phyloP scores from a whole-genome alignment of 176 grass and related monocot species.

The Echinochloa phyllopogon region DNA sequence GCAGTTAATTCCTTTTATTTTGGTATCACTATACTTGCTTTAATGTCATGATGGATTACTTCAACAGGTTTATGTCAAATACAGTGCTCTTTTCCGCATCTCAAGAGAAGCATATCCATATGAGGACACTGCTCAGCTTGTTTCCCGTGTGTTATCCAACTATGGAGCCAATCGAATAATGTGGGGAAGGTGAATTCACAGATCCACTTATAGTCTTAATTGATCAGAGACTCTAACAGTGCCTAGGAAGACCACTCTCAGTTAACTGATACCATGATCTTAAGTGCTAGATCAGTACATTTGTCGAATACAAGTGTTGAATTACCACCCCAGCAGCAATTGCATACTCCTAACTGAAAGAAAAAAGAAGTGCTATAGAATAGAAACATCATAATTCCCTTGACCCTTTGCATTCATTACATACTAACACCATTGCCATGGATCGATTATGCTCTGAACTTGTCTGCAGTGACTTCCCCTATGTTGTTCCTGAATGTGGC shows the following conservation, averaged over 20 bases:
- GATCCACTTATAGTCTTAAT: neutral
- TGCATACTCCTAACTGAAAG: neutral
- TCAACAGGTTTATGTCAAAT: constrained; percentile 83
- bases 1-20: neutral
- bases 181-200: constrained; percentile 79
- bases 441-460: neutral
- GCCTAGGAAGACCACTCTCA: neutral
- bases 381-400: neutral
- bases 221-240: constrained; percentile 1
- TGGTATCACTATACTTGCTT: neutral
- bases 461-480: constrained; percentile 83
- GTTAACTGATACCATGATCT: neutral
- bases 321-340: neutral
- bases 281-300: neutral
- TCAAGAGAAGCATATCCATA: constrained; percentile 80
- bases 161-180: constrained; percentile 79
- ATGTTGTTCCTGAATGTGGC: constrained; percentile 72
- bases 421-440: neutral
- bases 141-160: constrained; percentile 60
- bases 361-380: neutral
- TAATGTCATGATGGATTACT: constrained; percentile 27
- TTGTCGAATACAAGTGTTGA: neutral
- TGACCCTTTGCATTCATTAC: too few species aligned
- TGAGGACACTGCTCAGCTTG: constrained; percentile 67
- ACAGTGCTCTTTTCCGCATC: constrained; percentile 83